Percentiles rank a stretch among this genome's conserved stretches.
Conservation (phyloP, 2,329 filamentous ascomycete genomes). For the Penicillium sp. region DNA sequence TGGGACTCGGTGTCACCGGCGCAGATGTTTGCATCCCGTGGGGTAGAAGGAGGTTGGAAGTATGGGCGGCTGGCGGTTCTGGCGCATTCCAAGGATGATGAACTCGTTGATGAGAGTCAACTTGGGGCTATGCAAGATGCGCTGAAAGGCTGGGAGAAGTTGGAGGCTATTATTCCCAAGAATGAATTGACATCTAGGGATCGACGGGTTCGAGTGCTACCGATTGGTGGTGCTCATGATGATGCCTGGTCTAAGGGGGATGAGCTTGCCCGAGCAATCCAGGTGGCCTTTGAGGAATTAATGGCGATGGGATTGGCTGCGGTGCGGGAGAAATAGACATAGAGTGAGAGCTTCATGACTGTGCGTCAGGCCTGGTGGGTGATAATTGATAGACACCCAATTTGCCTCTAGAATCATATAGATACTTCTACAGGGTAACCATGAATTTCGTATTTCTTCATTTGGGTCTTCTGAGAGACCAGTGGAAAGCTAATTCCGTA, state of each 20-base stretch:
- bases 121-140: conserved; percentile 44
- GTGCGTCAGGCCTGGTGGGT: too few species aligned
- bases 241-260: conserved; percentile 40
- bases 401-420: too few species aligned
- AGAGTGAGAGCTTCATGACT: not conserved
- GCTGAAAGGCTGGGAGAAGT: conserved; percentile 45
- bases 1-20: conserved; percentile 41
- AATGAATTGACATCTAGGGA: conserved; percentile 27
- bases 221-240: conserved; percentile 38
- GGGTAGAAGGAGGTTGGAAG: conserved; percentile 32
- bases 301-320: conserved; percentile 20
- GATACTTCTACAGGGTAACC: not conserved
- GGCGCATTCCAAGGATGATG: conserved; percentile 40
- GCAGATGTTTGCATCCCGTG: conserved; percentile 23
- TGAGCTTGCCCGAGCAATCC: conserved; percentile 37
- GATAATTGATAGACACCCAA: too few species aligned
- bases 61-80: conserved; percentile 35
- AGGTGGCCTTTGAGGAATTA: conserved; percentile 28
- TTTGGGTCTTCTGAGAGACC: conserved; percentile 6
- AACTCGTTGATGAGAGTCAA: conserved; percentile 38
- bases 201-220: conserved; percentile 37
- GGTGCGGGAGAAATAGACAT: conserved; percentile 1
- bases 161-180: conserved; percentile 4
- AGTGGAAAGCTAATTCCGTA: conserved; percentile 15
- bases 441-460: conserved; percentile 5